A percentile compares a stretch with the other conserved stretches of the same genome.
phyloP scores from a whole-genome alignment of 192 early-diverging fungal species.

The Borealophlyctis nickersoniae region DNA sequence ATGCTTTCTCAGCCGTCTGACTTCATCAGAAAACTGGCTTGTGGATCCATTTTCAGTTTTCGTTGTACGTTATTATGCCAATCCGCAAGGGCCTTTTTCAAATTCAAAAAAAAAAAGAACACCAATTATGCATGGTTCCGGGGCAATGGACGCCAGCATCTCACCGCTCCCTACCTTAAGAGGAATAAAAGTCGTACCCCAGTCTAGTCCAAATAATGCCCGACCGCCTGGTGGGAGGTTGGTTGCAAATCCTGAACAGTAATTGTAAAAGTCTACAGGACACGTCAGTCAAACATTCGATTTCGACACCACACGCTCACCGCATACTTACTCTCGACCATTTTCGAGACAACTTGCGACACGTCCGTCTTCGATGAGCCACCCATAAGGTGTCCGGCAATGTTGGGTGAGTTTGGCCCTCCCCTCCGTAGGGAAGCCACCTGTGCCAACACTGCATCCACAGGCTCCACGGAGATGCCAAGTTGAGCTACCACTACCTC shows the following conservation, averaged over 20 bases:
- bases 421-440: constrained; percentile 21
- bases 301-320: neutral
- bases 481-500: constrained; percentile 60
- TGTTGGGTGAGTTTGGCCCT: constrained; percentile 5
- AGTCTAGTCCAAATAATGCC: constrained; percentile 48
- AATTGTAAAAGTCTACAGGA: constrained; percentile 38
- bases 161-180: constrained; percentile 53
- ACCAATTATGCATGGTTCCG: neutral
- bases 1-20: neutral
- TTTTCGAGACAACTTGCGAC: constrained; percentile 43
- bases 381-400: constrained; percentile 34
- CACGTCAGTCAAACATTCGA: constrained; percentile 5
- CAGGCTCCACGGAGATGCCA: constrained; percentile 92
- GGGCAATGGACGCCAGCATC: neutral
- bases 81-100: no score
- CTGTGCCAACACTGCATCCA: constrained; percentile 66
- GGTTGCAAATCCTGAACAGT: constrained; percentile 43
- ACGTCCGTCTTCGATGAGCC: constrained; percentile 60
- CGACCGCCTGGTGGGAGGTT: constrained; percentile 50
- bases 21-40: constrained; percentile 19
- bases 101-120: no score
- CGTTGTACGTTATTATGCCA: constrained; percentile 77
- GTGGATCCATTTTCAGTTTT: constrained; percentile 72
- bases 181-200: constrained; percentile 41
- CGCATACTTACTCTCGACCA: constrained; percentile 35